phyloP scores from a whole-genome alignment of 345 rosid species.

The Brassica carinata region DNA sequence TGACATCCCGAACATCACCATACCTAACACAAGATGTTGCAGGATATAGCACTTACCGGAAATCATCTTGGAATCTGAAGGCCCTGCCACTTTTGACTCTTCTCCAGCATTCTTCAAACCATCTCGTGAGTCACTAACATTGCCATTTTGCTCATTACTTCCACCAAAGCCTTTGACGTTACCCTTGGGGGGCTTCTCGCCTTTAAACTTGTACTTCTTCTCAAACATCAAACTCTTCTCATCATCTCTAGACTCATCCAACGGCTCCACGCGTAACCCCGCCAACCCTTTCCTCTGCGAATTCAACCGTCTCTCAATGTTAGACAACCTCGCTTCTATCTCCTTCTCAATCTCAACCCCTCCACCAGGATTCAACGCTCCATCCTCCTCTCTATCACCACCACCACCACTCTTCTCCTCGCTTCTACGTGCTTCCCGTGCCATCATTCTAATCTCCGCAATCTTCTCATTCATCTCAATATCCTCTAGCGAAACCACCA shows the following conservation, averaged over 20 bases:
- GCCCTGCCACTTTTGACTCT: constrained; percentile 30
- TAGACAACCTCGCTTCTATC: constrained; percentile 61
- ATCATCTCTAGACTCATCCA: constrained; percentile 37
- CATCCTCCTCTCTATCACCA: constrained; percentile 39
- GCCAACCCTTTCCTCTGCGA: constrained; percentile 54
- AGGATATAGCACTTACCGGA: constrained; percentile 43
- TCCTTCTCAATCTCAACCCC: constrained; percentile 59
- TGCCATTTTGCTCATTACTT: constrained; percentile 26
- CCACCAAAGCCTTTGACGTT: constrained; percentile 57
- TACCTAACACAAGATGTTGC: neutral
- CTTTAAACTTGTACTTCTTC: constrained; percentile 58
- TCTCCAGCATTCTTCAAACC: constrained; percentile 24
- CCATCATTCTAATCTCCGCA: constrained; percentile 72
- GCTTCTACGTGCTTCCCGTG: constrained; percentile 61
- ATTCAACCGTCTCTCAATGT: constrained; percentile 59
- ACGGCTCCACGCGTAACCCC: constrained; percentile 33
- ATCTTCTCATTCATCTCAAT: constrained; percentile 53
- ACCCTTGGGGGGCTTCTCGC: constrained; percentile 31
- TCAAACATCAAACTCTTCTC: constrained; percentile 48
- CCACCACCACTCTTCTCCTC: constrained; percentile 47
- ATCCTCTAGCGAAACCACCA: constrained; percentile 38
- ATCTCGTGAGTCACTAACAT: constrained; percentile 2
- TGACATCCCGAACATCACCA: neutral
- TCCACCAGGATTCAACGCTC: constrained; percentile 28
- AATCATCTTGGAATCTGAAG: constrained; percentile 21